phyloP scores from a whole-genome alignment of 768 basidiomycete species.

The Russula sp. region DNA sequence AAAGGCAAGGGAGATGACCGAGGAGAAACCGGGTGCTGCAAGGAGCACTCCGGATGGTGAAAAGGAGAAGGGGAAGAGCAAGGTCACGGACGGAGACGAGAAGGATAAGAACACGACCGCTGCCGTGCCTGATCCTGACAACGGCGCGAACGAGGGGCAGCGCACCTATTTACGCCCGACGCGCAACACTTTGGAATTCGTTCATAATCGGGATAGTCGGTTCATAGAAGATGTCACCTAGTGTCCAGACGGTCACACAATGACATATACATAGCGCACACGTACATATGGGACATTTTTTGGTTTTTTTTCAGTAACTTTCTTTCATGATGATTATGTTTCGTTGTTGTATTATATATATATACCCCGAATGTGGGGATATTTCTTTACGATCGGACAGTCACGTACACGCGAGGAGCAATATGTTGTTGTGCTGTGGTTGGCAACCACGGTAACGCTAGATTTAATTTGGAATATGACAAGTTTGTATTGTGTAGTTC shows the following conservation, averaged over 20 bases:
- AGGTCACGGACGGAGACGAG: neutral
- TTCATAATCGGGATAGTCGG: slow-evolving; percentile 24
- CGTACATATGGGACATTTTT: neutral
- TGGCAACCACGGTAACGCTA: too few relatives aligned
- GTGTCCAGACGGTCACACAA: too few relatives aligned
- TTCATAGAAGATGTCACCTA: slow-evolving; percentile 27
- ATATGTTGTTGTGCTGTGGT: too few relatives aligned
- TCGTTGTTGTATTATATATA: neutral
- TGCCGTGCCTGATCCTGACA: neutral
- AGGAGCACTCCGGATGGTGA: neutral
- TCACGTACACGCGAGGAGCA: slow-evolving; percentile 2
- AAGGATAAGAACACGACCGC: neutral
- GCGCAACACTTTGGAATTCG: neutral
- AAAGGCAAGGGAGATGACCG: neutral
- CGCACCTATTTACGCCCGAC: neutral
- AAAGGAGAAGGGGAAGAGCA: neutral
- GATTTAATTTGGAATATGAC: neutral
- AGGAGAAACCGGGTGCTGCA: neutral
- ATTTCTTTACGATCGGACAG: neutral
- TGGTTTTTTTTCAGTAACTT: neutral
- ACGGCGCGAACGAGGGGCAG: neutral
- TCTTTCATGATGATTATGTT: neutral
- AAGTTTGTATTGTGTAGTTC: neutral
- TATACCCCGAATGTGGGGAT: slow-evolving; percentile 5
- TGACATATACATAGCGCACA: neutral